Evolutionary conservation across 2,329 filamentous ascomycete genomes (phyloP).

Genomic region (Stromatinia cepivora): DNA sequence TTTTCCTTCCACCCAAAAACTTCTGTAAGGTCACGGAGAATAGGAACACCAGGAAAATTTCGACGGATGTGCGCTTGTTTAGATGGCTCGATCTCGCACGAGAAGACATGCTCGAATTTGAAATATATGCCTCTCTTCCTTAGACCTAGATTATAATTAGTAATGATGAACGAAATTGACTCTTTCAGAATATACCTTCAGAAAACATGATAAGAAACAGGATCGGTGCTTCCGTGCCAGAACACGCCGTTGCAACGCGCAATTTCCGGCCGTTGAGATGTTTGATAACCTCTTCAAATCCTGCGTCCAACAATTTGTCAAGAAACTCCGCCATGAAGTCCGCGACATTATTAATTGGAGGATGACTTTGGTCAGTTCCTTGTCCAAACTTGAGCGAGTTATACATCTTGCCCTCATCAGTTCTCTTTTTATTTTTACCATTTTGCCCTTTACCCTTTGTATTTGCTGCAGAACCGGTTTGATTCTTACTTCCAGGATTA

Average conservation of each 20-base stretch:
- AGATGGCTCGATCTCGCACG: constrained; percentile 61
- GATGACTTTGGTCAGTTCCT: background rate
- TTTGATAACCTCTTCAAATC: background rate
- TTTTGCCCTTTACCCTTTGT: background rate
- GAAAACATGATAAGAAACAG: constrained; percentile 61
- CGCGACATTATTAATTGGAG: background rate
- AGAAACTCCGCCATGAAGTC: background rate
- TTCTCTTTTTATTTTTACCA: background rate
- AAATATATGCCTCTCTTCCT: constrained; percentile 9
- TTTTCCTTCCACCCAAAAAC: constrained; percentile 42
- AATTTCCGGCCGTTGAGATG: constrained; percentile 44
- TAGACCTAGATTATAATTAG: constrained; percentile 6
- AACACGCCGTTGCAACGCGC: constrained; percentile 71
- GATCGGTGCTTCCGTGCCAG: constrained; percentile 74
- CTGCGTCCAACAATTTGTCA: background rate
- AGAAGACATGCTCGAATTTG: constrained; percentile 55
- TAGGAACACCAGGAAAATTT: constrained; percentile 53
- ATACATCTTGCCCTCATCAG: background rate
- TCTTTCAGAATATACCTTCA: constrained; percentile 43
- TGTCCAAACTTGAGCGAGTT: background rate
- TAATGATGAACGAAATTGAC: constrained; percentile 5
- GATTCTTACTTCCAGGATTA: no score
- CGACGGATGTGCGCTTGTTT: constrained; percentile 66
- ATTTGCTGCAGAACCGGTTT: no score
- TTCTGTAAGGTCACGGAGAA: constrained; percentile 62